A percentile compares a stretch with the other conserved stretches of the same genome.
These are phyloP conservation scores for Beta corolliflora DNA, from an alignment of 179 eudicot genomes.

Conservation along the genomic window DNA sequence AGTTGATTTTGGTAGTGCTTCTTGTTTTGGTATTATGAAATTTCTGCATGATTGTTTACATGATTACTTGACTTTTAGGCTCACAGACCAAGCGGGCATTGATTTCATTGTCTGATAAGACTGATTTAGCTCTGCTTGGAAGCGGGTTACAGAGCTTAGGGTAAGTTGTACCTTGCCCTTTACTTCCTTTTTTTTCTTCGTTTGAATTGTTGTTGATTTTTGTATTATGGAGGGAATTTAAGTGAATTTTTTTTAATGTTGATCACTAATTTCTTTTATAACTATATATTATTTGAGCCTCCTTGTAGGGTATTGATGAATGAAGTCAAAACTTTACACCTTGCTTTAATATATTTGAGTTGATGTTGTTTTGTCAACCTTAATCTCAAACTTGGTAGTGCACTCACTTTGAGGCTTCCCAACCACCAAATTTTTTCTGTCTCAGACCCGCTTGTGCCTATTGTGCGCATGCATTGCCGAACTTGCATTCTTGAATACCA, in stretches of 20 bases:
- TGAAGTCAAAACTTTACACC: too few species aligned
- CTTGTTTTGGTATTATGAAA: neutral
- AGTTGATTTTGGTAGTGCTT: neutral
- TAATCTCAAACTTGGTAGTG: too few species aligned
- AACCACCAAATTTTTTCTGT: too few species aligned
- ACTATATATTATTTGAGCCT: neutral
- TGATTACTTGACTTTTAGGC: constrained; percentile 5
- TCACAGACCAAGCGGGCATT: constrained; percentile 66
- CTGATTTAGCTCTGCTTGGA: constrained; percentile 63
- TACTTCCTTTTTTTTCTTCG: neutral
- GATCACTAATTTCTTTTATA: neutral
- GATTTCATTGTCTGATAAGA: constrained; percentile 87
- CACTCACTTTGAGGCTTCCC: too few species aligned
- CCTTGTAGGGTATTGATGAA: too few species aligned
- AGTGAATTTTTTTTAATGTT: too few species aligned
- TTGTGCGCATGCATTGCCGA: too few species aligned
- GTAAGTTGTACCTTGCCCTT: constrained; percentile 41
- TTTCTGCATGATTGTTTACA: neutral
- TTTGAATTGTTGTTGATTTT: neutral
- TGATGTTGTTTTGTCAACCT: too few species aligned
- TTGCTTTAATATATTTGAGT: too few species aligned
- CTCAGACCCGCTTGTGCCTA: too few species aligned
- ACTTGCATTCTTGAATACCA: too few species aligned
- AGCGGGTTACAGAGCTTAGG: constrained; percentile 77
- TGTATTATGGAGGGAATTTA: neutral